These are phyloP conservation scores for Trametes gibbosa DNA, from an alignment of 768 basidiomycete species.

Conservation along the genomic window DNA sequence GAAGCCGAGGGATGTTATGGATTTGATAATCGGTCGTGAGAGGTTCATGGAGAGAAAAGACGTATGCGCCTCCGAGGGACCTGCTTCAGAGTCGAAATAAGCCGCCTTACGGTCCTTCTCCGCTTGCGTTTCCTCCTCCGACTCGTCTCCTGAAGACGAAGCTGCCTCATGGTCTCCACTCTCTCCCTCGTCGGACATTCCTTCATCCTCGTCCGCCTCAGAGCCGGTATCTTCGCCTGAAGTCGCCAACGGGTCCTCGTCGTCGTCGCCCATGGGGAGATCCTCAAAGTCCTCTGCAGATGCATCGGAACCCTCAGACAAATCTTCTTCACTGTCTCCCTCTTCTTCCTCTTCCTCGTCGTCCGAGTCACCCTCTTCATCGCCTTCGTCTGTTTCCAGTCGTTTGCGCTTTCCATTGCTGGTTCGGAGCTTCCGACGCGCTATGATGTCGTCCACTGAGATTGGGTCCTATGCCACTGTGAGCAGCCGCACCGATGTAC, in stretches of 20 bases:
- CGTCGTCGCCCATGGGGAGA: slow-evolving; percentile 28
- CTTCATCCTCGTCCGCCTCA: slow-evolving; percentile 22
- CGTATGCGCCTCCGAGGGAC: slow-evolving; percentile 50
- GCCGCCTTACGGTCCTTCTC: slow-evolving; percentile 76
- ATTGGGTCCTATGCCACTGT: slow-evolving; percentile 58
- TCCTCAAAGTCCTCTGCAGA: slow-evolving; percentile 31
- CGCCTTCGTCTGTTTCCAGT: slow-evolving; percentile 34
- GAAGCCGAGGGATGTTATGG: slow-evolving; percentile 80
- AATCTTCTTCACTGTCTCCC: slow-evolving; percentile 33
- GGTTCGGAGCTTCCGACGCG: slow-evolving; percentile 49
- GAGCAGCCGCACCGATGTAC: slow-evolving; percentile 1
- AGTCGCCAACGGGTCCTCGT: slow-evolving; percentile 39
- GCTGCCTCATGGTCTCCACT: slow-evolving; percentile 46
- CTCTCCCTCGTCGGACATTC: slow-evolving; percentile 27
- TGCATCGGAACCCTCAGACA: slow-evolving; percentile 36
- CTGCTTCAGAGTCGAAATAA: slow-evolving; percentile 70
- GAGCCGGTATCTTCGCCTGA: slow-evolving; percentile 40
- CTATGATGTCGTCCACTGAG: slow-evolving; percentile 91
- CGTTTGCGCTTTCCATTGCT: slow-evolving; percentile 62
- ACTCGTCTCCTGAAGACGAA: slow-evolving; percentile 60
- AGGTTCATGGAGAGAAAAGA: slow-evolving; percentile 94
- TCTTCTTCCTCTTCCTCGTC: slow-evolving; percentile 37
- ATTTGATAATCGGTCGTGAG: slow-evolving; percentile 90
- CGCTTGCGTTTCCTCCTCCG: slow-evolving; percentile 56
- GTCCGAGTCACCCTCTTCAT: slow-evolving; percentile 26